Evolutionary conservation across 2,329 filamentous ascomycete genomes (phyloP), one percentile per base, ranked within the genome.

Genomic region (Fusarium equiseti): DNA sequence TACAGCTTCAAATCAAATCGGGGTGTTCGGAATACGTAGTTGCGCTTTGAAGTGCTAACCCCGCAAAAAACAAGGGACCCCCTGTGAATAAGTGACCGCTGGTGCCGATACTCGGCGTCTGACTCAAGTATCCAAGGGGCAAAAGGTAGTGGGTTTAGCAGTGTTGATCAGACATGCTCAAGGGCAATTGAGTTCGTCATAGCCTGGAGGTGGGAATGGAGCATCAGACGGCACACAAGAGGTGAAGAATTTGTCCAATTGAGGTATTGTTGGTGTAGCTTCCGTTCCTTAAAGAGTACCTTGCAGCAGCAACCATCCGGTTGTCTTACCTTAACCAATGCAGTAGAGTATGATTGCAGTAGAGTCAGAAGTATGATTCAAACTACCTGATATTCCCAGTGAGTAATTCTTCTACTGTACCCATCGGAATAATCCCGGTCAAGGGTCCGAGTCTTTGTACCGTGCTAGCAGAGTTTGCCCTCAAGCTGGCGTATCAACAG

Each of bases 401-500:
- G 22, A 59, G 48, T 53, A 53, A 52, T 53, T 59, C 32, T 58
- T 58, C 9, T 53, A 11, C 35, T 8, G 12, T 27, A 27, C 27
- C 27, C 27, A 53, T 59, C 55, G 55, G 55, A 59, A 48, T 59
- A 52, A 53, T 53, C 46, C 46, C 35, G 48, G 45, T 8, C 54
- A 51, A 42, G 54, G 54, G 48, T 40, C 35, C 27, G 22, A 3
- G 18, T 38, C 22, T 45, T 31, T 49, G 48, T 59, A 53, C 32
- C 50, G 35, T 58, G 31, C 54, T 58, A 58, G 54, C 55, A 59
- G 49, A 59, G 48, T 53, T 53, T 59, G 55, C 48, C 35, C 55
- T 43, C 48, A 8, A 3, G 9, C 27, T 43, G 55, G 48, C 55
- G 55, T 59, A 59, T 59, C 46, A 59, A 32, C 29, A 53, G 48